Evolutionary conservation across 2,329 filamentous ascomycete genomes (phyloP), one percentile per base, ranked within the genome.

Genomic region (Paecilomyces sp.): DNA sequence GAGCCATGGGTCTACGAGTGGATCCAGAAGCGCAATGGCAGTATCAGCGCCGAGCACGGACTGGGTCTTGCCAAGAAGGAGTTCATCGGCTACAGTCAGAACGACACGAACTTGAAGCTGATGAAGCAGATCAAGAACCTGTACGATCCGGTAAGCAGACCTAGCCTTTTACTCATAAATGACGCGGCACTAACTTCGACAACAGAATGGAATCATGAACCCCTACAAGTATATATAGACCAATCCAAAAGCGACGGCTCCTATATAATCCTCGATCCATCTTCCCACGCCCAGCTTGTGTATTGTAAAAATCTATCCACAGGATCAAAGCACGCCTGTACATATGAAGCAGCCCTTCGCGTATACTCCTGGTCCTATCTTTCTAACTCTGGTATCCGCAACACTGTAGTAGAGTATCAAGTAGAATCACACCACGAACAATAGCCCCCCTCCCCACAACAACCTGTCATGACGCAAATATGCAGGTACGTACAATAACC

Each of bases 1-100:
- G 94, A 99, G 79, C 94, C 95, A 0, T 99, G 89, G 78, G 91
- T 99, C 25, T 99, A 97, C 72, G 92, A 99, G 78, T 99, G 94
- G 94, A 93, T 97, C 65, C 82, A 88, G 68, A 86, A 91, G 79
- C 84, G 90, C 54, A 88, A 88, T 63, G 94, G 94, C 62, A 97
- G 92, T 75, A 97, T 99, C 76, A 96, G 92, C 71, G 94, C 94
- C 56, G 94, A 99, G 78, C 94, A 99, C 74, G 94, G 94, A 3
- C 79, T 99, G 50, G 94, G 94, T 15, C 79, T 99, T 63, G 91
- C 92, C 56, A 99, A 99, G 87, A 96, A 96, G 81, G 89, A 91
- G 61, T 99, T 88, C 72, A 91, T 99, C 74, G 88, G 90, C 31
- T 97, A 97, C 79, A 96, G 91, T 78, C 86, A 91, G 69, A 92